Evolutionary conservation across 164 flowering plant species (phyloP).

Genomic region (Saururus chinensis): DNA sequence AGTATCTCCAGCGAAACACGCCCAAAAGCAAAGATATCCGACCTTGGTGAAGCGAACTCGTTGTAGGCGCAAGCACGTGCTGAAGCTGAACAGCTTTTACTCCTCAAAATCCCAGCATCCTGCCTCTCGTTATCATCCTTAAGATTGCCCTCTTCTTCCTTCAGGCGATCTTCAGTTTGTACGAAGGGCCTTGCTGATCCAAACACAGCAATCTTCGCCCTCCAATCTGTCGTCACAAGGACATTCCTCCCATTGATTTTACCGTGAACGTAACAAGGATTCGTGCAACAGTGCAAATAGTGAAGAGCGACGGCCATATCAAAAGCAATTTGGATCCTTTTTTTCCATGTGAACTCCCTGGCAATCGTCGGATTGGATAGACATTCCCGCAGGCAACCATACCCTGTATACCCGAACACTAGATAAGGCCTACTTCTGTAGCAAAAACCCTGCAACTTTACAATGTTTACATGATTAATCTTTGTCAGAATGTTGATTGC

Average conservation of each 20-base stretch:
- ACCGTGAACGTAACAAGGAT: conserved; percentile 40
- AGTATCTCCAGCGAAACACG: conserved; percentile 55
- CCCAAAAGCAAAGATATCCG: conserved; percentile 57
- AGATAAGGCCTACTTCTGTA: conserved; percentile 34
- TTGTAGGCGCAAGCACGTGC: not conserved
- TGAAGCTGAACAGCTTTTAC: not conserved
- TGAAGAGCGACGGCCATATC: conserved; percentile 56
- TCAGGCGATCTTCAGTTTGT: conserved; percentile 6
- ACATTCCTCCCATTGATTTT: conserved; percentile 36
- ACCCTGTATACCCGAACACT: conserved; percentile 39
- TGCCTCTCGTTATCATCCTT: conserved; percentile 4
- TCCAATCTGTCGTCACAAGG: conserved; percentile 36
- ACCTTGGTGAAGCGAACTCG: conserved; percentile 31
- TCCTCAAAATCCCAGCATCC: conserved; percentile 1
- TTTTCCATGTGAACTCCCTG: conserved; percentile 31
- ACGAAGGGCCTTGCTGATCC: conserved; percentile 19
- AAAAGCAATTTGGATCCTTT: conserved; percentile 42
- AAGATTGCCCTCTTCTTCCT: too few species aligned
- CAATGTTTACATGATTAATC: conserved; percentile 55
- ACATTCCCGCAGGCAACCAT: conserved; percentile 45
- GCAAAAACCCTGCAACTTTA: conserved; percentile 43
- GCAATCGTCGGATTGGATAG: conserved; percentile 17
- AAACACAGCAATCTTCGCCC: conserved; percentile 48
- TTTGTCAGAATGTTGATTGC: conserved; percentile 37
- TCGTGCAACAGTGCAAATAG: conserved; percentile 49